These are phyloP conservation scores for Arctium lappa DNA, from an alignment of 129 eudicot genomes.

Conservation along the genomic window DNA sequence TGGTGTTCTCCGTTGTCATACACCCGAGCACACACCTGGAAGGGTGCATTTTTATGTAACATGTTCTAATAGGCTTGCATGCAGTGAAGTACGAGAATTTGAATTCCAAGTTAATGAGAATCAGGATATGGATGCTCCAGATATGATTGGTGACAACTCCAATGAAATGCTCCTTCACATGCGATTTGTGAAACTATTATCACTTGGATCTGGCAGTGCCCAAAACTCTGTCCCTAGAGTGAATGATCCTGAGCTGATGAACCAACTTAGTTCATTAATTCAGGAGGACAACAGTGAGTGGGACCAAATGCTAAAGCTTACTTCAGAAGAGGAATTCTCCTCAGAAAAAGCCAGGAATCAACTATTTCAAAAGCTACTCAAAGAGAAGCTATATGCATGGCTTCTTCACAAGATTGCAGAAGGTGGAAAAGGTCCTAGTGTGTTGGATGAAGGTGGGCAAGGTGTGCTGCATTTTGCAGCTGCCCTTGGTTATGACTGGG, in stretches of 20 bases:
- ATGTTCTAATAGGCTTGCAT: constrained; percentile 89
- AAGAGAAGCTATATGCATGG: constrained; percentile 79
- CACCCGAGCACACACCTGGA: constrained; percentile 74
- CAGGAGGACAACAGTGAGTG: constrained; percentile 59
- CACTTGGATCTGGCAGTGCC: constrained; percentile 37
- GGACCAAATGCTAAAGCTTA: constrained; percentile 54
- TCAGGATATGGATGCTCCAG: constrained; percentile 34
- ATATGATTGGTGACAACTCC: constrained; percentile 29
- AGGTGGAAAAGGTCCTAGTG: constrained; percentile 89
- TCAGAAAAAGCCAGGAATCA: constrained; percentile 50
- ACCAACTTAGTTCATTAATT: constrained; percentile 47
- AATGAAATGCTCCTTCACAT: constrained; percentile 49
- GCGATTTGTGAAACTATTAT: constrained; percentile 68
- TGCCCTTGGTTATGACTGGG: constrained; percentile 98
- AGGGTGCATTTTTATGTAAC: constrained; percentile 89
- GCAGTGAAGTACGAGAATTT: constrained; percentile 96
- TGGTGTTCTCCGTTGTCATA: constrained; percentile 83
- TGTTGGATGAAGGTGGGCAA: constrained; percentile 82
- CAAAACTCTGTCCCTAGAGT: constrained; percentile 29
- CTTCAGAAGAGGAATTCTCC: constrained; percentile 46
- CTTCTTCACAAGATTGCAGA: constrained; percentile 73
- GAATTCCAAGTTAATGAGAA: constrained; percentile 51
- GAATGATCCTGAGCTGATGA: constrained; percentile 37
- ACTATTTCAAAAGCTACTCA: constrained; percentile 55
- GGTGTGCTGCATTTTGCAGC: constrained; percentile 90